Evolutionary conservation across 148 eudicot genomes (phyloP).

Genomic region (Simmondsia chinensis): DNA sequence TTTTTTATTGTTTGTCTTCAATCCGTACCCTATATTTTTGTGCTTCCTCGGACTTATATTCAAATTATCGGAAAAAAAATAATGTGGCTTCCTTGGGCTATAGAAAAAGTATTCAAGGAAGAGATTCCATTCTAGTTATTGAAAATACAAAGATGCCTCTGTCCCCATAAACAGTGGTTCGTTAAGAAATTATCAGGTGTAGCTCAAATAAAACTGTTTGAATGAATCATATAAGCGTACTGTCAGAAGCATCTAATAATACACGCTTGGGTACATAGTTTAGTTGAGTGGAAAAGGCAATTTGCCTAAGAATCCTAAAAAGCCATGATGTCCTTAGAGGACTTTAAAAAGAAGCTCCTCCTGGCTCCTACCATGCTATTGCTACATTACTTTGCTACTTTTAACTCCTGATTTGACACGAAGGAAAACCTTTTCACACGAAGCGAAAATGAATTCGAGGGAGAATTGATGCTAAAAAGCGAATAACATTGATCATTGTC

Average conservation of each 20-base stretch:
- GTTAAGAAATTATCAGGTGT: conserved; percentile 3
- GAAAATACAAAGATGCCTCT: conserved; percentile 13
- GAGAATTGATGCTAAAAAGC: not conserved
- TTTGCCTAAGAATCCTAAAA: not conserved
- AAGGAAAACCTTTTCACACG: no score
- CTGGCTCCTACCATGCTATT: not conserved
- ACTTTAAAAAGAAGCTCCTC: not conserved
- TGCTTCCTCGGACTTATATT: no score
- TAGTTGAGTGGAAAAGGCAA: not conserved
- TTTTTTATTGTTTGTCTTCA: no score
- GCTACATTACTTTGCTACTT: not conserved
- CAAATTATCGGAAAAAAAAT: no score
- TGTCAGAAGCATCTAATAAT: not conserved
- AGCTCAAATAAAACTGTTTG: not conserved
- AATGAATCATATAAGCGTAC: not conserved
- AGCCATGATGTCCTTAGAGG: conserved; percentile 2
- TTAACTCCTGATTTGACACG: not conserved
- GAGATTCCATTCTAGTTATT: conserved; percentile 3
- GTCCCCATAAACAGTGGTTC: conserved; percentile 11
- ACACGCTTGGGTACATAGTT: not conserved
- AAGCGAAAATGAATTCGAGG: not conserved
- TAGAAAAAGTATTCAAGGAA: conserved; percentile 16
- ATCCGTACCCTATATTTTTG: no score
- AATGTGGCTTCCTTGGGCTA: conserved; percentile 9
- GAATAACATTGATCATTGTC: no score